Evolutionary conservation across 2,329 filamentous ascomycete species (phyloP).

Genomic region (Fusarium sp.): DNA sequence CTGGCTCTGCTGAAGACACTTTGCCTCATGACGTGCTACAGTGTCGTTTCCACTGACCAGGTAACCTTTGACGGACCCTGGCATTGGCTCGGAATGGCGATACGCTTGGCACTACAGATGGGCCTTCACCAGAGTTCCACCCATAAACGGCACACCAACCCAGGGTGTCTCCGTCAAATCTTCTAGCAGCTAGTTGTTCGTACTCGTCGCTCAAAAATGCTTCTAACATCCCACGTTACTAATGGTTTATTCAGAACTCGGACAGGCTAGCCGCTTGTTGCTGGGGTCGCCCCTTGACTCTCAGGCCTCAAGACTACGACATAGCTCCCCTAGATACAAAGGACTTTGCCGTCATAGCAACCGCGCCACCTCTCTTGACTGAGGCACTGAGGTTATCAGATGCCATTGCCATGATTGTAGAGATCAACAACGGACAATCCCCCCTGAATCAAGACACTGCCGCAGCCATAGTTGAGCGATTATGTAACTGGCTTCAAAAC

Average conservation of each 20-base stretch:
- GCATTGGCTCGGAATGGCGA: slow-evolving; percentile 13
- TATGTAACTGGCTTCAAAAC: slow-evolving; percentile 5
- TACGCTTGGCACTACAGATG: slow-evolving; percentile 8
- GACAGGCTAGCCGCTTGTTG: slow-evolving; percentile 7
- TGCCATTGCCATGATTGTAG: background rate
- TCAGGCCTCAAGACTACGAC: slow-evolving; percentile 1
- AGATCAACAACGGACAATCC: background rate
- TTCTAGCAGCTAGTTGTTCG: slow-evolving; percentile 13
- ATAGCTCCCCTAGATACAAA: background rate
- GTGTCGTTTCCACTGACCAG: background rate
- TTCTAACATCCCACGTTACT: background rate
- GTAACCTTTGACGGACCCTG: slow-evolving; percentile 10
- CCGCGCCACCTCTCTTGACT: background rate
- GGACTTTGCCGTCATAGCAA: background rate
- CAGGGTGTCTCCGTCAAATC: slow-evolving; percentile 5
- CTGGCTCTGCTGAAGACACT: slow-evolving; percentile 5
- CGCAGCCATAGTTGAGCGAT: background rate
- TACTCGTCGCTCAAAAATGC: background rate
- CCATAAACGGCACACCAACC: background rate
- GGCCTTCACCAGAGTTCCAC: slow-evolving; percentile 7
- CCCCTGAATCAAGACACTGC: background rate
- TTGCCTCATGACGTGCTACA: slow-evolving; percentile 11
- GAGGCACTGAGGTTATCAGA: background rate
- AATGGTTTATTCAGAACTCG: background rate
- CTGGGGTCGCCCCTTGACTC: slow-evolving; percentile 10